Evolutionary conservation across 169 alveolate species (phyloP), one percentile per base, ranked within the genome.

Genomic region (Theileria orientalis): DNA sequence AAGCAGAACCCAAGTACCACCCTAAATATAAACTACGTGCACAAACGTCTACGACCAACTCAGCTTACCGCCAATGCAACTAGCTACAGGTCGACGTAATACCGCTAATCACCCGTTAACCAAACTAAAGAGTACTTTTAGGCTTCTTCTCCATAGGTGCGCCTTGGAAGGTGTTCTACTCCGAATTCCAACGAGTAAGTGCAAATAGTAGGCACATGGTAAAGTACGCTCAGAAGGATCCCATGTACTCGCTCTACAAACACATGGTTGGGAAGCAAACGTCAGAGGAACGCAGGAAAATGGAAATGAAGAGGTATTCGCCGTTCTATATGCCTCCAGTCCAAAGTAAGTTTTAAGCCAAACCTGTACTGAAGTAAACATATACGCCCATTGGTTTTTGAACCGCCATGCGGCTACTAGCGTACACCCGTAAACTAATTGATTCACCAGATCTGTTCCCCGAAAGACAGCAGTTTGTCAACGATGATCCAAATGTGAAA

Each of bases 121-220:
- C n/a, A 30, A 59, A 59, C 25, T 5, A 0, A 9, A 64, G 7
- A 21, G 19, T 0, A 5, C 25, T 49, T 21, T 35, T 40, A 35
- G 75, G 23, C 21, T 57, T 69, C 19, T 29, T 25, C 30, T 19
- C 32, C n/a, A 3, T 80, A 63, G 72, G 66, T 19, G 71, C 84
- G 73, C 94, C 94, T 8, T 89, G 94, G 94, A 89, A 85, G 66
- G 82, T 83, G 19, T 89, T 77, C 75, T 82, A 85, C 78, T 47
- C 82, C 40, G 83, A 77, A 67, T 66, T 49, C 54, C 69, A 84
- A 62, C 71, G 86, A 41, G 73, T 64, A 64, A 64, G 51, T 25
- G 23, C 21, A 57, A 8, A 19, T 41, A 25, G 0, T 5, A 59
- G 1, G 19, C 23, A n/a, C n/a, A n/a, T n/a, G n/a, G n/a, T n/a